Percentiles rank a stretch among this genome's conserved stretches.
Conservation (phyloP, 2,329 filamentous ascomycete species). For the Trichoderma koningii region DNA sequence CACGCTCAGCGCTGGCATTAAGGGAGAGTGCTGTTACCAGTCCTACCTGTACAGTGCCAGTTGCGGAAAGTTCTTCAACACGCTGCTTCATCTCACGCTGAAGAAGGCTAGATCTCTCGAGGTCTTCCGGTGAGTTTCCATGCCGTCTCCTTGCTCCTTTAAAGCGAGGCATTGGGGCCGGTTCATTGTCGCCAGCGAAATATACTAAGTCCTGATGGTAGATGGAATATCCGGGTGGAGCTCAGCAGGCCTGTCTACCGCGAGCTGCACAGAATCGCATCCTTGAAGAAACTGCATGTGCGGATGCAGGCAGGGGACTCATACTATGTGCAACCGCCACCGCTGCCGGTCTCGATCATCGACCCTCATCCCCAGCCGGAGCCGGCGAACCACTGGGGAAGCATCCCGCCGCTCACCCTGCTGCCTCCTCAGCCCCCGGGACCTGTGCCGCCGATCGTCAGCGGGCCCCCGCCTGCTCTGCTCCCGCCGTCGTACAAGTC, state of each 20-base stretch:
- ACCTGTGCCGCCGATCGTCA: conserved; percentile 30
- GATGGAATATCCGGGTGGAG: conserved; percentile 67
- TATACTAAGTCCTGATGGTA: not conserved
- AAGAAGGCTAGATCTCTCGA: conserved; percentile 58
- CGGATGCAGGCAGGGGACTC: conserved; percentile 61
- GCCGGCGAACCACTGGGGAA: conserved; percentile 39
- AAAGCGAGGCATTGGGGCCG: not conserved
- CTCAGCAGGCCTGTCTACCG: conserved; percentile 60
- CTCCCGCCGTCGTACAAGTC: conserved; percentile 43
- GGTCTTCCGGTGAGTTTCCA: conserved; percentile 52
- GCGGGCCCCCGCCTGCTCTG: conserved; percentile 37
- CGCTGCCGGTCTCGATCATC: conserved; percentile 44
- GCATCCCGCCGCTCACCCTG: conserved; percentile 32
- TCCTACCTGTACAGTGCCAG: conserved; percentile 56
- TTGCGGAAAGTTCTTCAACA: conserved; percentile 66
- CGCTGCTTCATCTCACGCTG: conserved; percentile 58
- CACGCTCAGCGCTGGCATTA: conserved; percentile 53
- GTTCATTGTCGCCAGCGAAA: not conserved
- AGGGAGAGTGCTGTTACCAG: conserved; percentile 57
- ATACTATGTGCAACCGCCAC: conserved; percentile 53
- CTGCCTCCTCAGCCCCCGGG: conserved; percentile 28
- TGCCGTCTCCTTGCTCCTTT: not conserved
- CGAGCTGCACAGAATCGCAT: conserved; percentile 55
- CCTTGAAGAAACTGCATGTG: conserved; percentile 57
- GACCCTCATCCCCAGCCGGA: conserved; percentile 35